Evolutionary conservation across 495 filamentous ascomycete genomes (phyloP).

Genomic region (Aspergillus diversus): DNA sequence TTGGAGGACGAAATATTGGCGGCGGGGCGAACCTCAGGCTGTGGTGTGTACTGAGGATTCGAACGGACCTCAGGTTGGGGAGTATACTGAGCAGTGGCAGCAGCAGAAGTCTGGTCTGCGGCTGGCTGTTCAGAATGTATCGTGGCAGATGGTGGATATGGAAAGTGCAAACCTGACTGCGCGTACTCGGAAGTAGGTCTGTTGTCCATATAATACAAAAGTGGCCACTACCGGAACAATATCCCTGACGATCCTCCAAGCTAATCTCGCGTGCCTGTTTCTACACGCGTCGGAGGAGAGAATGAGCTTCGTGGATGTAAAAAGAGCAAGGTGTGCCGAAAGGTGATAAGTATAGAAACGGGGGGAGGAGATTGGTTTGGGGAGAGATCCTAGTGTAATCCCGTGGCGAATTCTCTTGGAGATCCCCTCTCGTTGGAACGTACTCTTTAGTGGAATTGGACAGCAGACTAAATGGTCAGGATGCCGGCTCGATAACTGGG

Average conservation of each 20-base stretch:
- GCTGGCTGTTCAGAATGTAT: constrained; percentile 77
- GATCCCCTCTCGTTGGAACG: constrained; percentile 27
- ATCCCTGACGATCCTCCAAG: constrained; percentile 31
- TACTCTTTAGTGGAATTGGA: constrained; percentile 27
- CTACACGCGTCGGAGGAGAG: constrained; percentile 33
- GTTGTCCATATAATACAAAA: constrained; percentile 69
- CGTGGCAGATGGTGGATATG: constrained; percentile 71
- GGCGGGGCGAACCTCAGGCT: constrained; percentile 77
- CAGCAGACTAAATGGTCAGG: constrained; percentile 9
- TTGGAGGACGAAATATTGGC: constrained; percentile 67
- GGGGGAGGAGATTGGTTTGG: constrained; percentile 23
- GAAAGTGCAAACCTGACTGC: constrained; percentile 98
- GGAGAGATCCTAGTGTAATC: constrained; percentile 22
- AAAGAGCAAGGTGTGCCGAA: constrained; percentile 24
- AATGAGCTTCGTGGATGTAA: constrained; percentile 35
- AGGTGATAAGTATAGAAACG: constrained; percentile 17
- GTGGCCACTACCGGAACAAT: constrained; percentile 30
- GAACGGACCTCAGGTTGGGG: constrained; percentile 52
- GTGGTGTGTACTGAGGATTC: constrained; percentile 59
- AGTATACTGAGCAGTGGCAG: constrained; percentile 54
- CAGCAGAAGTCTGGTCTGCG: constrained; percentile 88
- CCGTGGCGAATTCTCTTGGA: constrained; percentile 21
- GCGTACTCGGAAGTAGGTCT: constrained; percentile 89
- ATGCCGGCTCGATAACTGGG: constrained; percentile 2
- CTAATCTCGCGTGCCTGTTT: constrained; percentile 30